These are phyloP conservation scores for Spiromastix sp. DNA, from an alignment of 2,329 filamentous ascomycete genomes.

Conservation along the genomic window DNA sequence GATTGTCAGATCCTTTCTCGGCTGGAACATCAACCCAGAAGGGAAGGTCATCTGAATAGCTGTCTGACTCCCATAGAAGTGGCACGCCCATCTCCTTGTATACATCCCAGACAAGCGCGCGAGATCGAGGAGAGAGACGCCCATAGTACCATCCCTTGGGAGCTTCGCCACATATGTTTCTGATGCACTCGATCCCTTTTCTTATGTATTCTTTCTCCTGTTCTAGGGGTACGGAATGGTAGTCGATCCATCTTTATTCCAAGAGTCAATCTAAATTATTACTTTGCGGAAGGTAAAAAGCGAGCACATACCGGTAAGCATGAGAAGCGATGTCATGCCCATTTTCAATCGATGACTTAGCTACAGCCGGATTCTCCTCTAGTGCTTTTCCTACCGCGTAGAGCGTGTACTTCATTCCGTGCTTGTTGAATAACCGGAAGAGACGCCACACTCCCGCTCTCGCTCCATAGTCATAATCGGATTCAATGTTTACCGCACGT, in stretches of 20 bases:
- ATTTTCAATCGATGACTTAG: conserved; percentile 34
- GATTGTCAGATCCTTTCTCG: conserved; percentile 27
- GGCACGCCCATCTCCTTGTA: conserved; percentile 43
- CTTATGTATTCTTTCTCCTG: conserved; percentile 39
- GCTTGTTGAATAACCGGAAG: conserved; percentile 39
- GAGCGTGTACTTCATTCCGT: conserved; percentile 41
- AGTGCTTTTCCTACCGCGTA: conserved; percentile 42
- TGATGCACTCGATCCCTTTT: conserved; percentile 32
- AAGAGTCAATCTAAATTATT: background rate
- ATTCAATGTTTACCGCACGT: conserved; percentile 37
- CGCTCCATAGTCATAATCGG: conserved; percentile 43
- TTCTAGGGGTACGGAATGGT: conserved; percentile 35
- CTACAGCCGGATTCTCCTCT: conserved; percentile 38
- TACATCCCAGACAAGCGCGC: conserved; percentile 37
- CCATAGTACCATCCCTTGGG: conserved; percentile 43
- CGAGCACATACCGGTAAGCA: conserved; percentile 27
- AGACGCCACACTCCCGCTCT: conserved; percentile 41
- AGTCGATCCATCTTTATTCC: conserved; percentile 34
- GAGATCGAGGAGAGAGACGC: conserved; percentile 32
- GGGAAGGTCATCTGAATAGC: conserved; percentile 45
- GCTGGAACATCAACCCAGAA: conserved; percentile 45
- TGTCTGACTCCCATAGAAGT: conserved; percentile 40
- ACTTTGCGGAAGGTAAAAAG: background rate
- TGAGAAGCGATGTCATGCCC: conserved; percentile 42
- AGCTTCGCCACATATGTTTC: conserved; percentile 35